Evolutionary conservation across 2,329 filamentous ascomycete genomes (phyloP).

Genomic region (Penicillium olsonii): DNA sequence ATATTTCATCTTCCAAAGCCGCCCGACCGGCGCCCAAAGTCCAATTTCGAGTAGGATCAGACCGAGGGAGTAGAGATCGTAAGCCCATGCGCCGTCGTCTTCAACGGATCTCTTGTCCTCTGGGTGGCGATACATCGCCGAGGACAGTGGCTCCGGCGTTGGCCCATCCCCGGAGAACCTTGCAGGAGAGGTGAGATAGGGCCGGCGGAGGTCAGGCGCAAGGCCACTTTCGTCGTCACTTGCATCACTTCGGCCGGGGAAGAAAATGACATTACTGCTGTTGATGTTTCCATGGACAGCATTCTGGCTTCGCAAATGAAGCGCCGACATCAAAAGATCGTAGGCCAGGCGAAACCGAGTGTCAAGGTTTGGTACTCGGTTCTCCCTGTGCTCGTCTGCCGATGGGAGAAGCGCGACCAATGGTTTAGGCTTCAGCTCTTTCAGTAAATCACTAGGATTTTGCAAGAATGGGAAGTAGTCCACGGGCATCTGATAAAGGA

Average conservation of each 20-base stretch:
- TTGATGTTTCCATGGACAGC: conserved; percentile 65
- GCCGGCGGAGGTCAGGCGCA: conserved; percentile 52
- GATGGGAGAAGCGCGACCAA: conserved; percentile 46
- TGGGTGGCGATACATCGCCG: conserved; percentile 64
- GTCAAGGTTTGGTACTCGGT: conserved; percentile 57
- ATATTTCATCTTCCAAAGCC: conserved; percentile 67
- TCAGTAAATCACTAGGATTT: conserved; percentile 41
- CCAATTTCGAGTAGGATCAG: conserved; percentile 65
- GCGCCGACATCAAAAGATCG: conserved; percentile 58
- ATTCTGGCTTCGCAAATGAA: conserved; percentile 58
- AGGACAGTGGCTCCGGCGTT: conserved; percentile 45
- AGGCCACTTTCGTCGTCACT: conserved; percentile 37
- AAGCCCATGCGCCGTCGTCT: conserved; percentile 44
- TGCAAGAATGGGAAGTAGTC: conserved; percentile 46
- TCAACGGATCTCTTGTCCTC: conserved; percentile 45
- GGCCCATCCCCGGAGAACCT: conserved; percentile 57
- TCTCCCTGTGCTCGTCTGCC: conserved; percentile 40
- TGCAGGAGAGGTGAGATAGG: conserved; percentile 61
- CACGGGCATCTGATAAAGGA: conserved; percentile 62
- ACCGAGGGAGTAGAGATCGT: conserved; percentile 64
- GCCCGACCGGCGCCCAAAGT: conserved; percentile 62
- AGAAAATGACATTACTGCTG: conserved; percentile 64
- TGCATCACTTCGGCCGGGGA: conserved; percentile 43
- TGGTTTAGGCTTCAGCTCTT: conserved; percentile 41
- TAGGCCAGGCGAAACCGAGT: conserved; percentile 63